Conservation (phyloP, 495 filamentous ascomycete species). For the Aspergillus nidulans region DNA sequence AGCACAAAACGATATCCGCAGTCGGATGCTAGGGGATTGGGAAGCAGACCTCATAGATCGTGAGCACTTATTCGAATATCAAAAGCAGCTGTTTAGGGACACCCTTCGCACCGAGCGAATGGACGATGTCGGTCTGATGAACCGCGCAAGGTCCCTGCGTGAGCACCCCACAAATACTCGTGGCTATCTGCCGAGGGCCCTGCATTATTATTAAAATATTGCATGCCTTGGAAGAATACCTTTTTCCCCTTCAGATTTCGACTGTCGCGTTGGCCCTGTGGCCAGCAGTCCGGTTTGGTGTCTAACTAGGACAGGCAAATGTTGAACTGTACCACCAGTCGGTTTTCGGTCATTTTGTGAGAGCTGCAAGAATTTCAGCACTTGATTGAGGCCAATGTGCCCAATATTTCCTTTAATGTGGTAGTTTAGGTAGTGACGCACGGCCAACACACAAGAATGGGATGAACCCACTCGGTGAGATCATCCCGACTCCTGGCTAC, state of each 20-base stretch:
- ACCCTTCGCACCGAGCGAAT: conserved; percentile 1
- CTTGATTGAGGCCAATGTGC: conserved; percentile 4
- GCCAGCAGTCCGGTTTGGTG: not conserved
- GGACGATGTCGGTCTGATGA: conserved; percentile 17
- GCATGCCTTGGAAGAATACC: not conserved
- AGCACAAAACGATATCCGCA: conserved; percentile 24
- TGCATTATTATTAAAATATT: conserved; percentile 10
- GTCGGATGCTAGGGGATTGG: conserved; percentile 26
- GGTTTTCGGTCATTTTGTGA: not conserved
- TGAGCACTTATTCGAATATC: conserved; percentile 9
- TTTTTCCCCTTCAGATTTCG: not conserved
- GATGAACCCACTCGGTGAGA: not conserved
- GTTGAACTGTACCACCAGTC: not conserved
- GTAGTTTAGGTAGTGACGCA: conserved; percentile 13
- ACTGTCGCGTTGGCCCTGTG: not conserved
- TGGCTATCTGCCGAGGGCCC: conserved; percentile 9
- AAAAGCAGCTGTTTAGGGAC: conserved; percentile 6
- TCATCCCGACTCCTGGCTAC: not conserved
- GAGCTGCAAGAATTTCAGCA: not conserved
- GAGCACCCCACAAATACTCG: conserved; percentile 18
- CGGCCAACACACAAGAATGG: conserved; percentile 10
- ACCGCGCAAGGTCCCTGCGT: conserved; percentile 13
- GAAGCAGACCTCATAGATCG: conserved; percentile 28
- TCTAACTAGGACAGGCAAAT: not conserved
- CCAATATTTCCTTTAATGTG: not conserved